Percentiles rank a stretch among this genome's conserved stretches.
These are phyloP conservation scores for Recurvomyces mirabilis DNA, from an alignment of 495 filamentous ascomycete genomes.

Conservation along the genomic window DNA sequence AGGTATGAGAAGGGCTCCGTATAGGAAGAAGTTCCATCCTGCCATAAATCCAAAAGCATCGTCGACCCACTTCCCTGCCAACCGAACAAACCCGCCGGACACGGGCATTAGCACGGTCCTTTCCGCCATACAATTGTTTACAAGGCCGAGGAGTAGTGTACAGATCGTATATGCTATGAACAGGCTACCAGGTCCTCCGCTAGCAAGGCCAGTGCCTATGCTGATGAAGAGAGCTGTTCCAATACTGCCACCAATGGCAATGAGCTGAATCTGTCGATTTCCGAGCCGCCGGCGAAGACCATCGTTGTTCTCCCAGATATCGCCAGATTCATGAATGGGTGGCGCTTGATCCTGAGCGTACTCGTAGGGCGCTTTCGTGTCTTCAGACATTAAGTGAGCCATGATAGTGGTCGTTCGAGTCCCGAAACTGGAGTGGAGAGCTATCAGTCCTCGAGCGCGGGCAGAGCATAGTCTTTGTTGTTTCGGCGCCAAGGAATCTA, in stretches of 20 bases:
- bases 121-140: constrained; percentile 40
- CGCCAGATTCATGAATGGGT: too few relatives aligned
- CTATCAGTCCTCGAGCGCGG: too few relatives aligned
- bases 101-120: constrained; percentile 38
- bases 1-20: constrained; percentile 42
- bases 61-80: constrained; percentile 38
- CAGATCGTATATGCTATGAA: constrained; percentile 28
- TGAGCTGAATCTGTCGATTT: constrained; percentile 29
- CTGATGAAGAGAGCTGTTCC: constrained; percentile 29
- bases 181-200: constrained; percentile 27
- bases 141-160: constrained; percentile 21
- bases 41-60: constrained; percentile 47
- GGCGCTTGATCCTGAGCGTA: too few relatives aligned
- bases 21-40: constrained; percentile 54
- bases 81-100: constrained; percentile 34
- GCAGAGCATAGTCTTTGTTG: too few relatives aligned
- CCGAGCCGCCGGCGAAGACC: constrained; percentile 18
- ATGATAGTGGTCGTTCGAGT: too few relatives aligned
- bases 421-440: too few relatives aligned
- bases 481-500: too few relatives aligned
- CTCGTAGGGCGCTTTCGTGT: too few relatives aligned
- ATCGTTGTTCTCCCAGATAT: constrained; percentile 15
- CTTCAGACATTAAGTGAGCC: too few relatives aligned
- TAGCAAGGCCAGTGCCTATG: constrained; percentile 25
- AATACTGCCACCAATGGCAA: constrained; percentile 33